Percentiles rank a stretch among this genome's conserved stretches.
Evolutionary conservation across 805 yeast species (phyloP).

Genomic region (Jamesozyma spencerorum): DNA sequence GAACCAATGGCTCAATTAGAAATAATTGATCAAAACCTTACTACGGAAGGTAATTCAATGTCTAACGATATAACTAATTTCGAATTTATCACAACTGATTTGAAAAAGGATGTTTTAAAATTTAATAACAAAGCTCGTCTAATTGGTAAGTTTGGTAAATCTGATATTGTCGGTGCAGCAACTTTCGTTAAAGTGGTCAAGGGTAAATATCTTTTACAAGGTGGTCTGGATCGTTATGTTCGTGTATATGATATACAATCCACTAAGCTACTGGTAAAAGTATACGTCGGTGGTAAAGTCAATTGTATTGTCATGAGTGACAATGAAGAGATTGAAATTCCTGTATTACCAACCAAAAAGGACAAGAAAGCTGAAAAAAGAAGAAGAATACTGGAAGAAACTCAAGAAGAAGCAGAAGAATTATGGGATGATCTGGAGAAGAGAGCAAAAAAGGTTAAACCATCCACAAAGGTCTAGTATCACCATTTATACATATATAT

Average conservation of each 20-base stretch:
- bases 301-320: conserved; percentile 18
- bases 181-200: conserved; percentile 16
- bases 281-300: conserved; percentile 67
- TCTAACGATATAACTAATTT: conserved; percentile 18
- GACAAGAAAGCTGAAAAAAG: conserved; percentile 30
- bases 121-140: conserved; percentile 45
- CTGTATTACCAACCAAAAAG: conserved; percentile 15
- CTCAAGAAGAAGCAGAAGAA: conserved; percentile 30
- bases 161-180: conserved; percentile 56
- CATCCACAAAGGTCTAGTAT: not conserved
- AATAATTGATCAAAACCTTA: conserved; percentile 8
- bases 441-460: conserved; percentile 10
- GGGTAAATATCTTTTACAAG: conserved; percentile 50
- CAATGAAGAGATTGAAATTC: conserved; percentile 32
- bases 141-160: conserved; percentile 66
- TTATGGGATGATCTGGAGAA: conserved; percentile 25
- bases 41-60: conserved; percentile 18
- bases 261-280: conserved; percentile 55
- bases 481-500: too few species aligned
- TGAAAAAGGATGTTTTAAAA: conserved; percentile 54
- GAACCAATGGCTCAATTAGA: conserved; percentile 22
- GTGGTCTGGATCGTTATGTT: conserved; percentile 81
- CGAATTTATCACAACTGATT: conserved; percentile 61
- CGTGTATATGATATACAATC: conserved; percentile 60
- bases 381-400: conserved; percentile 30